These are phyloP conservation scores for Clonostachys rhizophaga DNA, from an alignment of 2,329 filamentous ascomycete species.

Conservation along the genomic window DNA sequence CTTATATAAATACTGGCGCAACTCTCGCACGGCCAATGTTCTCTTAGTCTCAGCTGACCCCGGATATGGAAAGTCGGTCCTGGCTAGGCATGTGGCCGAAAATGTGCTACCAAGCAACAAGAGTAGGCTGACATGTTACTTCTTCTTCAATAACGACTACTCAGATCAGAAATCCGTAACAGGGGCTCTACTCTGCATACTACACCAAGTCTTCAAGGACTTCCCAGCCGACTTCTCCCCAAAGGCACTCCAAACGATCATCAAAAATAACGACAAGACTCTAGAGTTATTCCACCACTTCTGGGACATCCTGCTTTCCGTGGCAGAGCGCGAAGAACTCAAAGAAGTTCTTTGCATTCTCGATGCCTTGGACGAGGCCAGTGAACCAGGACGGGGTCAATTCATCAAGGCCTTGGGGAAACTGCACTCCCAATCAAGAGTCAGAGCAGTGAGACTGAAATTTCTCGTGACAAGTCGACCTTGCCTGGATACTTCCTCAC, in stretches of 20 bases:
- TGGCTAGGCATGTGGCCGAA: constrained; percentile 28
- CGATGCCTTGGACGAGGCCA: constrained; percentile 6
- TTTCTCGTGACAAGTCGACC: constrained; percentile 6
- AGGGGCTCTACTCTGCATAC: constrained; percentile 22
- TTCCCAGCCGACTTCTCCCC: constrained; percentile 13
- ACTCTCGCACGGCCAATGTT: constrained; percentile 12
- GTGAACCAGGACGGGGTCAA: not conserved
- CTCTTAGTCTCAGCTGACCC: constrained; percentile 36
- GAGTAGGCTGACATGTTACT: constrained; percentile 25
- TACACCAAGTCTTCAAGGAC: constrained; percentile 25
- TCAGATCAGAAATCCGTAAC: constrained; percentile 16
- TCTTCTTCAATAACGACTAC: constrained; percentile 32
- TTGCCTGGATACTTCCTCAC: constrained; percentile 4
- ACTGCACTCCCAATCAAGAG: not conserved
- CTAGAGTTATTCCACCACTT: constrained; percentile 1
- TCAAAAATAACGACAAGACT: constrained; percentile 9
- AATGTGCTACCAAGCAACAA: constrained; percentile 8
- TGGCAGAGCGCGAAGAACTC: not conserved
- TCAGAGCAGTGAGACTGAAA: not conserved
- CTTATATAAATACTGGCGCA: constrained; percentile 16
- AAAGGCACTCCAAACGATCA: constrained; percentile 2
- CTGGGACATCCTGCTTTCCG: constrained; percentile 4
- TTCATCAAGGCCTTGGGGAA: constrained; percentile 1
- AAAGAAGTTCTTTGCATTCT: constrained; percentile 2
- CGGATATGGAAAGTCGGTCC: constrained; percentile 37